A percentile compares a stretch with the other conserved stretches of the same genome.
These are phyloP conservation scores for Eurotiales sp. DNA, from an alignment of 2,329 filamentous ascomycete genomes.

Conservation along the genomic window DNA sequence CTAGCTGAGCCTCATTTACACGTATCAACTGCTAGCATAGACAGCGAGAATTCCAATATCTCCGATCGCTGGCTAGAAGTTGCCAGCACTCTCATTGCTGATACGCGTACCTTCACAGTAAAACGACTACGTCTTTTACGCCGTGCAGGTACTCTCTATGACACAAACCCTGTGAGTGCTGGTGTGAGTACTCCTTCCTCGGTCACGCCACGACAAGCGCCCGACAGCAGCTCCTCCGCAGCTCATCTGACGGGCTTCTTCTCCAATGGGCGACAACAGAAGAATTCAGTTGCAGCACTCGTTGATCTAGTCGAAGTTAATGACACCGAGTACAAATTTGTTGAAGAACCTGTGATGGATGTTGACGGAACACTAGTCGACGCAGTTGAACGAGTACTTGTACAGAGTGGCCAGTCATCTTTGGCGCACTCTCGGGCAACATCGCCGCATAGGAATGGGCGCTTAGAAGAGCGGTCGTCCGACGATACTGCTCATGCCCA, in stretches of 20 bases:
- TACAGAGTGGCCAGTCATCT: conserved; percentile 41
- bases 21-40: conserved; percentile 31
- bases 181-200: conserved; percentile 21
- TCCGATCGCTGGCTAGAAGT: conserved; percentile 54
- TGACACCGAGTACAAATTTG: conserved; percentile 49
- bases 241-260: conserved; percentile 17
- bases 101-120: conserved; percentile 52
- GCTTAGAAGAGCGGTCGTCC: conserved; percentile 28
- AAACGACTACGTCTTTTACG: conserved; percentile 54
- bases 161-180: conserved; percentile 20
- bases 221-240: conserved; percentile 20
- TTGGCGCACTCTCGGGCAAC: conserved; percentile 38
- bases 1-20: conserved; percentile 48
- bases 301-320: conserved; percentile 21
- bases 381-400: conserved; percentile 54
- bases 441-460: conserved; percentile 34
- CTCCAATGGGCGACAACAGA: conserved; percentile 20
- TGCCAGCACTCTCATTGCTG: conserved; percentile 55
- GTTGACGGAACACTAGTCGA: conserved; percentile 56
- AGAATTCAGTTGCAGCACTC: conserved; percentile 18
- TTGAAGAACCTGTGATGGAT: conserved; percentile 55
- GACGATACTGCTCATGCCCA: conserved; percentile 28
- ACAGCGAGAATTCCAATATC: conserved; percentile 23
- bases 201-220: conserved; percentile 24
- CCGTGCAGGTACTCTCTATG: conserved; percentile 32